A percentile compares a stretch with the other conserved stretches of the same genome.
phyloP scores from a whole-genome alignment of 192 early-diverging fungal genomes.

The Piromyces finnis region DNA sequence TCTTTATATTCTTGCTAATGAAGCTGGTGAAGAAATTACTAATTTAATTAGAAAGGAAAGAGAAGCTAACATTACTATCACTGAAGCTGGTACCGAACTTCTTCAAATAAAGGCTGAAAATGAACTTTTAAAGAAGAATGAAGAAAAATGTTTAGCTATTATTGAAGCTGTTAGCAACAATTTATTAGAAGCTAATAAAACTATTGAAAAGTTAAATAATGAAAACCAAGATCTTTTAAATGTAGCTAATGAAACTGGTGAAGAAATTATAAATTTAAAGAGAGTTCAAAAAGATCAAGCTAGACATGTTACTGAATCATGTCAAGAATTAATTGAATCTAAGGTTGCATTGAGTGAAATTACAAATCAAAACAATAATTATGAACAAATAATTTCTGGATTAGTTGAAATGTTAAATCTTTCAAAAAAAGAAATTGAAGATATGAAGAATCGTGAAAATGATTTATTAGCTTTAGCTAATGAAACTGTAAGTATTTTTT shows the following conservation, averaged over 20 bases:
- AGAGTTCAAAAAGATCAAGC: background rate
- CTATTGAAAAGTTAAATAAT: background rate
- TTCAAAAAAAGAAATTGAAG: background rate
- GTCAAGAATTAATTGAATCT: background rate
- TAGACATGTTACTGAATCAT: background rate
- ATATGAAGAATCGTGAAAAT: background rate
- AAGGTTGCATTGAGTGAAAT: background rate
- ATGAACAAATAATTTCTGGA: background rate
- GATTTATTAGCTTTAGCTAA: background rate
- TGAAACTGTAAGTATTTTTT: background rate
- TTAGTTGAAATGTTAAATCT: background rate
- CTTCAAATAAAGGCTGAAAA: background rate
- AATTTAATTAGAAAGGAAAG: background rate
- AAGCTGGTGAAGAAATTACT: background rate
- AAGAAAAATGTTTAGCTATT: background rate
- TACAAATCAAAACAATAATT: background rate
- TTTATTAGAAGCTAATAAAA: background rate
- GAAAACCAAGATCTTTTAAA: background rate
- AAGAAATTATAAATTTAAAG: background rate
- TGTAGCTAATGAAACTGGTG: background rate
- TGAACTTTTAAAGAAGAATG: background rate
- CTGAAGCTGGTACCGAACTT: background rate
- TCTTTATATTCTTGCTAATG: background rate
- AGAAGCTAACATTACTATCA: background rate
- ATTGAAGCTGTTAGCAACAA: background rate